These are phyloP conservation scores for Tilletiaria anomala DNA, from an alignment of 1,284 basidiomycete genomes.

Conservation along the genomic window DNA sequence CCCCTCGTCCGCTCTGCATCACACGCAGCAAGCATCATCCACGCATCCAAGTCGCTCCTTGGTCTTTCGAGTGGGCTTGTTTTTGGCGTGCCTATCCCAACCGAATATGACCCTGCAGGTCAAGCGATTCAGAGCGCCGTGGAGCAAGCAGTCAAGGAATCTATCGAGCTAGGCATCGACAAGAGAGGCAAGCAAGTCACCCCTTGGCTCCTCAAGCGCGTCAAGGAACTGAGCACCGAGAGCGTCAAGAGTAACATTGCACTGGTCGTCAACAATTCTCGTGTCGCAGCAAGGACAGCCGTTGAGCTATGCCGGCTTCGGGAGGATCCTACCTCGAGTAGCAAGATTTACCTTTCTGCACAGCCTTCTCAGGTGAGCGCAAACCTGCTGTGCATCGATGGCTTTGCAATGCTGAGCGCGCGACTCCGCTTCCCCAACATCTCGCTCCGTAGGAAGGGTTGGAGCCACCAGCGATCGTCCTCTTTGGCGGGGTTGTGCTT, in stretches of 20 bases:
- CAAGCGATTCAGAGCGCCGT: conserved; percentile 61
- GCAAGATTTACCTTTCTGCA: neutral
- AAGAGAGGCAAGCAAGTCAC: conserved; percentile 79
- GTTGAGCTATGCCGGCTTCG: conserved; percentile 55
- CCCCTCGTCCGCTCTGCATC: conserved; percentile 12
- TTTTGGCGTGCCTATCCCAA: conserved; percentile 81
- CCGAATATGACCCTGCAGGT: conserved; percentile 56
- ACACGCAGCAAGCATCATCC: conserved; percentile 18
- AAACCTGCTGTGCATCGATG: neutral
- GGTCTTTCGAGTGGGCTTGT: conserved; percentile 42
- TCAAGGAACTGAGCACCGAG: conserved; percentile 66
- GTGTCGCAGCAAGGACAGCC: conserved; percentile 69
- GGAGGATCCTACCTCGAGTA: neutral
- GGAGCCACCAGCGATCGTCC: conserved; percentile 6
- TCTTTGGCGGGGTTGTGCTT: conserved; percentile 31
- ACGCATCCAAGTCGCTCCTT: conserved; percentile 57
- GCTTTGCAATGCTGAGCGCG: neutral
- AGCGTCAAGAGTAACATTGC: conserved; percentile 55
- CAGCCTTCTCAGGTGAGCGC: neutral
- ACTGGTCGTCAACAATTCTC: conserved; percentile 79
- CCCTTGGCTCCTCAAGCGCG: conserved; percentile 78
- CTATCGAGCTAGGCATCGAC: conserved; percentile 64
- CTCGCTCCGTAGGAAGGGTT: neutral
- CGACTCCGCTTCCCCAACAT: neutral
- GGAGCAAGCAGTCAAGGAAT: conserved; percentile 70